Base-by-base conservation (phyloP, 163 green algal species). In the Scenedesmus sp. region DNA sequence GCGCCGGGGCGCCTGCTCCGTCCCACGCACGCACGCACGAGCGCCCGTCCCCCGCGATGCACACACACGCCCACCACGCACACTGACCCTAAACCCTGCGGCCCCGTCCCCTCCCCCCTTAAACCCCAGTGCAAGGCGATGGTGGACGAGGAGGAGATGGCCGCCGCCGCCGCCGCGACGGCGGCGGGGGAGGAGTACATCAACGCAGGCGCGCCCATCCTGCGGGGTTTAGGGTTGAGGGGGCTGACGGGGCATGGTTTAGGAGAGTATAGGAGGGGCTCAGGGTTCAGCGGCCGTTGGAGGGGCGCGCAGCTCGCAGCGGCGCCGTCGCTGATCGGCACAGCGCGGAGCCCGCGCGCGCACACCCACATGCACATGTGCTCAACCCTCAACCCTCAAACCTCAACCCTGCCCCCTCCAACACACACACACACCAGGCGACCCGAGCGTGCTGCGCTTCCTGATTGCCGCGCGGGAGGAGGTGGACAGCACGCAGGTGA, bases 381-480 rank as follows among this genome's bases (percentile, higher is more conserved):
- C n/a, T n/a, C n/a, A n/a, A n/a, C n/a, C n/a, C n/a, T n/a, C n/a
- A n/a, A 14, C 14, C 47, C 47, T 17, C 47, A 56, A 56, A 56
- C 47, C 47, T 56, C 47, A 56, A 17, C 47, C 14, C 47, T 56
- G 17, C n/a, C n/a, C n/a, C n/a, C n/a, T n/a, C n/a, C n/a, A n/a
- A n/a, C n/a, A n/a, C n/a, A n/a, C n/a, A n/a, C n/a, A n/a, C n/a
- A n/a, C 4, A 33, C 17, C 73, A 80, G 73, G 73, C 4, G 96
- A 99, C 84, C 96, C 96, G 57, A 94, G 80, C 45, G 88, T 99
- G 39, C 89, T 99, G 75, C 88, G 96, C 36, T 99, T 98, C 87
- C 87, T 99, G 0, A 92, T 90, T 31, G 85, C 87, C 17, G 87
- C 87, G 0, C 76, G 87, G 15, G 87, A 91, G 60, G 87, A 91